These are phyloP conservation scores for Barnettozyma salicaria DNA, from an alignment of 805 yeast genomes.

Conservation along the genomic window DNA sequence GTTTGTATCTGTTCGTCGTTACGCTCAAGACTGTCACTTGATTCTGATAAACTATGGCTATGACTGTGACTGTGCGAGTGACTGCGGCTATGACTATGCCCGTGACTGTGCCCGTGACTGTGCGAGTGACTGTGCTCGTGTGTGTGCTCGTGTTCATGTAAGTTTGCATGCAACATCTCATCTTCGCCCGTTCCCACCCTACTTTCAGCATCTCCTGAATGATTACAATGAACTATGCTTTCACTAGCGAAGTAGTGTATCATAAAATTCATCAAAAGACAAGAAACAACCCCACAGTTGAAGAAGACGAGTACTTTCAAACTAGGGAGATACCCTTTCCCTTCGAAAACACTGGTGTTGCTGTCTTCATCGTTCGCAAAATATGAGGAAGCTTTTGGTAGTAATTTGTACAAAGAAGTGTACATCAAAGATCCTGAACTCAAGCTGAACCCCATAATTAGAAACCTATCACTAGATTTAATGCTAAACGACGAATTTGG, in stretches of 20 bases:
- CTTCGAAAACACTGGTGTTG: slow-evolving; percentile 19
- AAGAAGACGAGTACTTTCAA: slow-evolving; percentile 39
- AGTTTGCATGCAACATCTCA: too few relatives aligned
- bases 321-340: slow-evolving; percentile 15
- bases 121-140: slow-evolving; percentile 1
- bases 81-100: slow-evolving; percentile 15
- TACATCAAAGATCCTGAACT: slow-evolving; percentile 79
- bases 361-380: slow-evolving; percentile 24
- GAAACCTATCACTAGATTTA: slow-evolving; percentile 53
- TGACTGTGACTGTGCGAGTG: slow-evolving; percentile 6
- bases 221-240: slow-evolving; percentile 82
- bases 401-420: slow-evolving; percentile 67
- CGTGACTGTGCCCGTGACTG: slow-evolving; percentile 12
- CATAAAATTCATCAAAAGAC: slow-evolving; percentile 53
- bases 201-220: slow-evolving; percentile 36
- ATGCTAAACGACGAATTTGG: slow-evolving; percentile 44
- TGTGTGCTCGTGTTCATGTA: background rate
- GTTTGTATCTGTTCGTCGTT: too few relatives aligned
- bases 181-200: too few relatives aligned
- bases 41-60: slow-evolving; percentile 10
- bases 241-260: slow-evolving; percentile 76
- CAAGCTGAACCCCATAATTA: slow-evolving; percentile 69
- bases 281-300: slow-evolving; percentile 54
- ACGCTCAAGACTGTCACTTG: too few relatives aligned
- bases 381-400: slow-evolving; percentile 62